phyloP scores from a whole-genome alignment of 139 green algal species.

The Micromonas pusilla region DNA sequence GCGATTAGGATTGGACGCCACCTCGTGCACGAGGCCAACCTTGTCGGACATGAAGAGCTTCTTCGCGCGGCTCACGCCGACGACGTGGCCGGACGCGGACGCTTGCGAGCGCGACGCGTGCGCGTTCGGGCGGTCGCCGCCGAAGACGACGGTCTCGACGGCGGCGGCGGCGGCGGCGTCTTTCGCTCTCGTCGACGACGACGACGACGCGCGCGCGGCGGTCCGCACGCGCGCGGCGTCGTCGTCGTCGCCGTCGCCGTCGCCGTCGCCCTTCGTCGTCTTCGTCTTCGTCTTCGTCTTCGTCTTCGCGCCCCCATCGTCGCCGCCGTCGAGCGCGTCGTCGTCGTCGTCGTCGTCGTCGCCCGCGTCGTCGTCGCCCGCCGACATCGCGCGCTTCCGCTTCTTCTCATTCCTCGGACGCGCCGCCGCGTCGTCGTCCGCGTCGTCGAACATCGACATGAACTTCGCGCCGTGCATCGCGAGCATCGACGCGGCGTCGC shows the following conservation, averaged over 20 bases:
- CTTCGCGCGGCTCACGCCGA: not conserved
- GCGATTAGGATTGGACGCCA: not conserved
- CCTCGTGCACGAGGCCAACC: not conserved
- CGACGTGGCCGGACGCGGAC: not conserved
- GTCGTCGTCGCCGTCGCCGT: not conserved
- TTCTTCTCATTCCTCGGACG: not conserved
- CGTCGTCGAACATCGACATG: not conserved
- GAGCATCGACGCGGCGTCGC: too few relatives aligned
- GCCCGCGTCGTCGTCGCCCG: not conserved
- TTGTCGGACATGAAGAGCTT: not conserved
- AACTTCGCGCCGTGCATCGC: not conserved
- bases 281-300: not conserved
- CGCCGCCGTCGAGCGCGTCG: not conserved
- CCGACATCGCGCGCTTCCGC: not conserved
- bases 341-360: not conserved
- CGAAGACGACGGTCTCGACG: not conserved
- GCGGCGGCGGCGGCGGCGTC: too few relatives aligned
- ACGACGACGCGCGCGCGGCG: not conserved
- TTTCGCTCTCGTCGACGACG: not conserved
- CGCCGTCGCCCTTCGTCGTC: not conserved
- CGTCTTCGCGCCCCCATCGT: not conserved
- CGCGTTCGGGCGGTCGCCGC: not conserved
- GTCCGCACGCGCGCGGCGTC: not conserved
- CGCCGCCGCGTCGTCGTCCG: conserved; percentile 1
- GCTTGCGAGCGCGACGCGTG: not conserved